These are phyloP conservation scores for Herpotrichia juniperi DNA, from an alignment of 2,329 filamentous ascomycete genomes.

Conservation along the genomic window DNA sequence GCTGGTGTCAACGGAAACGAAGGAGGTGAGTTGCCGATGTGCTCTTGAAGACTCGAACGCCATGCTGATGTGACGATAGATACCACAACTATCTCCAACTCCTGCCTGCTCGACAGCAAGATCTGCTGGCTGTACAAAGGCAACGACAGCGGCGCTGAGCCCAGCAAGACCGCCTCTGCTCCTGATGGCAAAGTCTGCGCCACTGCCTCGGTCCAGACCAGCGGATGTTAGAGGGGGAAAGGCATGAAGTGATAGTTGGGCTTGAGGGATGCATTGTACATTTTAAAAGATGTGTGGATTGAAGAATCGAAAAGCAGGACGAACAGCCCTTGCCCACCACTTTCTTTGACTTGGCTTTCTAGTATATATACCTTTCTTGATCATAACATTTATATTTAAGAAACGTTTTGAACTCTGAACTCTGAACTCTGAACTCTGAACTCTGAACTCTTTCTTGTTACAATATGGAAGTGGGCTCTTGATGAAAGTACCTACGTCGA, in stretches of 20 bases:
- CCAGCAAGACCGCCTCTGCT: constrained; percentile 31
- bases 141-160: constrained; percentile 29
- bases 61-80: constrained; percentile 15
- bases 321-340: too few relatives aligned
- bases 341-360: too few relatives aligned
- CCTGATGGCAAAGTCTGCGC: constrained; percentile 36
- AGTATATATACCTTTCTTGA: too few relatives aligned
- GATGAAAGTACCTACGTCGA: too few relatives aligned
- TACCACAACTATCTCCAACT: constrained; percentile 30
- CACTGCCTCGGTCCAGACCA: constrained; percentile 31
- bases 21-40: constrained; percentile 26
- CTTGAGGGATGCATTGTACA: too few relatives aligned
- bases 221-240: constrained; percentile 20
- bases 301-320: too few relatives aligned
- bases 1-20: constrained; percentile 38
- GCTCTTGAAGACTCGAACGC: neutral
- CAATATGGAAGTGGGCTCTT: too few relatives aligned
- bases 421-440: too few relatives aligned
- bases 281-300: too few relatives aligned
- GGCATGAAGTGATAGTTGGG: neutral
- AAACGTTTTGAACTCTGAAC: too few relatives aligned
- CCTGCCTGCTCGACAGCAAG: constrained; percentile 27
- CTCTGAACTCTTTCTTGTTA: too few relatives aligned
- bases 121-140: constrained; percentile 38
- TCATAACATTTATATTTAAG: too few relatives aligned